Evolutionary conservation across 352 stramenopile species (phyloP).

Genomic region (Globisporangium sylvaticum): DNA sequence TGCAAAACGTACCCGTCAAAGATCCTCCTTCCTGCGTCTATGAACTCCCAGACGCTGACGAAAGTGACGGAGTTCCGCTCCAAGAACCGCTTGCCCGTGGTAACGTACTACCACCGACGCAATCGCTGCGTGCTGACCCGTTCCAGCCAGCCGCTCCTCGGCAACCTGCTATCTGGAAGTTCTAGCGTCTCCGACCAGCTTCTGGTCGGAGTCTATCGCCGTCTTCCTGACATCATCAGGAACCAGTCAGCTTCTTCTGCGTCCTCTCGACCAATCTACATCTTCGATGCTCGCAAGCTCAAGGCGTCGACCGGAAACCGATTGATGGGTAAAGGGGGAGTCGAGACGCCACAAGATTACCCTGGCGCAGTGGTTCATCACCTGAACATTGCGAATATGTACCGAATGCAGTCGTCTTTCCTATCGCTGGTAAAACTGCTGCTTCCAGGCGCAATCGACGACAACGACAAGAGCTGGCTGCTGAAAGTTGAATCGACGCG

Average conservation of each 20-base stretch:
- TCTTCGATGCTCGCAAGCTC: conserved; percentile 88
- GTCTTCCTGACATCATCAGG: conserved; percentile 77
- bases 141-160: conserved; percentile 78
- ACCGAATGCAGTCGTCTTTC: conserved; percentile 87
- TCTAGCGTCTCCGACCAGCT: conserved; percentile 78
- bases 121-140: conserved; percentile 80
- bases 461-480: conserved; percentile 66
- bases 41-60: conserved; percentile 57
- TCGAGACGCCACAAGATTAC: conserved; percentile 85
- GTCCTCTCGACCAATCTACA: conserved; percentile 78
- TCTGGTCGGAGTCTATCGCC: conserved; percentile 65
- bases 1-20: conserved; percentile 83
- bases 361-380: conserved; percentile 74
- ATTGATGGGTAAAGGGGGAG: conserved; percentile 88
- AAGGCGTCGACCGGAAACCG: conserved; percentile 89
- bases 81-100: conserved; percentile 82
- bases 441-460: conserved; percentile 53
- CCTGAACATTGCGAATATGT: conserved; percentile 92
- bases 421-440: conserved; percentile 69
- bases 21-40: conserved; percentile 66
- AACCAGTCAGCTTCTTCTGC: conserved; percentile 60
- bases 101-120: conserved; percentile 80
- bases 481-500: conserved; percentile 70
- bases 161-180: conserved; percentile 61
- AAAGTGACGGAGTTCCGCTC: conserved; percentile 81